These are phyloP conservation scores for Paracoccidioides lutzii DNA, from an alignment of 2,329 filamentous ascomycete genomes.

Conservation along the genomic window DNA sequence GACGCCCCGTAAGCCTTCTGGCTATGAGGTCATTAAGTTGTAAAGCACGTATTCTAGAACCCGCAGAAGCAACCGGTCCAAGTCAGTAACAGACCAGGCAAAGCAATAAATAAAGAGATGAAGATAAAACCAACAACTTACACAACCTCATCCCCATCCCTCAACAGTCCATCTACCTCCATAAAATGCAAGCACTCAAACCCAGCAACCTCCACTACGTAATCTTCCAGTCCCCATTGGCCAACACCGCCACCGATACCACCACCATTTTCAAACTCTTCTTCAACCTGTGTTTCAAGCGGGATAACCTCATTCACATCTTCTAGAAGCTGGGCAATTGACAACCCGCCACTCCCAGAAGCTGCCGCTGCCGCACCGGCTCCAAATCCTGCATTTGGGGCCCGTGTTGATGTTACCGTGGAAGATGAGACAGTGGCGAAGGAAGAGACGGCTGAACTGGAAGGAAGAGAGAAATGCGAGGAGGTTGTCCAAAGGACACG, in stretches of 20 bases:
- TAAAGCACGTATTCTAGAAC: constrained; percentile 60
- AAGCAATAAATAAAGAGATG: background rate
- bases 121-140: constrained; percentile 49
- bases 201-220: constrained; percentile 66
- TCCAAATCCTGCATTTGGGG: constrained; percentile 23
- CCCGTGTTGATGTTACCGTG: constrained; percentile 21
- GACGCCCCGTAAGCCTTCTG: constrained; percentile 59
- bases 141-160: constrained; percentile 74
- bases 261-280: constrained; percentile 16
- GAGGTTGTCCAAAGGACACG: constrained; percentile 57
- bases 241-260: constrained; percentile 16
- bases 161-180: constrained; percentile 53
- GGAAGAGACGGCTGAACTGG: constrained; percentile 17
- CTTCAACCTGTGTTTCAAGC: constrained; percentile 51
- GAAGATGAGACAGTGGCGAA: constrained; percentile 13
- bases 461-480: constrained; percentile 29
- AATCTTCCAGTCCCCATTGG: constrained; percentile 77
- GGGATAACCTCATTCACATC: constrained; percentile 69
- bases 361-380: constrained; percentile 11
- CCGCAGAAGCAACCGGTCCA: background rate
- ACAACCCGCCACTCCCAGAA: constrained; percentile 42
- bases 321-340: constrained; percentile 62
- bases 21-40: constrained; percentile 60
- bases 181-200: constrained; percentile 88
- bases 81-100: constrained; percentile 2